Percentiles rank a stretch among this genome's conserved stretches.
phyloP scores from a whole-genome alignment of 768 basidiomycete species.

The Mycena rebaudengoi region DNA sequence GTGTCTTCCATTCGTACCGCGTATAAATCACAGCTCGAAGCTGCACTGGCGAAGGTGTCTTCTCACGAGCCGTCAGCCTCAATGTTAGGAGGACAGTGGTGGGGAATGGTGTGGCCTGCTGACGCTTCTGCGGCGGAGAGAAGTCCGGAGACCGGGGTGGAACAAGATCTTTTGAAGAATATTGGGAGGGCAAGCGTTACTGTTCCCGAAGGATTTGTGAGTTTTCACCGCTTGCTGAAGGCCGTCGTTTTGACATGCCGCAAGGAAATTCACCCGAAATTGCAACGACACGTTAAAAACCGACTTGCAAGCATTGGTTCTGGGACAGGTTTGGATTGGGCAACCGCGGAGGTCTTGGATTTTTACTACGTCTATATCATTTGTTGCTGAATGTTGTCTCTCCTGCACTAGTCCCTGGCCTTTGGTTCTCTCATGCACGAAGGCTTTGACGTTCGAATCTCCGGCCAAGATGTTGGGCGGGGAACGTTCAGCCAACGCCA shows the following conservation, averaged over 20 bases:
- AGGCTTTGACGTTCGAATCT: slow-evolving; percentile 86
- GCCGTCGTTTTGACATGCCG: neutral
- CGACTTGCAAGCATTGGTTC: slow-evolving; percentile 74
- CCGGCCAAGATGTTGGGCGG: slow-evolving; percentile 92
- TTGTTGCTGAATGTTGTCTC: neutral
- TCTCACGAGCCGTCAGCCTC: slow-evolving; percentile 57
- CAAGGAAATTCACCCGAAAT: slow-evolving; percentile 83
- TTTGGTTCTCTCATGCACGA: slow-evolving; percentile 88
- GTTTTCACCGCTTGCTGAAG: slow-evolving; percentile 34
- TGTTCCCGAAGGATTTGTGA: slow-evolving; percentile 68
- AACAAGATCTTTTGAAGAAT: slow-evolving; percentile 54
- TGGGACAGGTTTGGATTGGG: slow-evolving; percentile 85
- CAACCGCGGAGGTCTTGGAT: slow-evolving; percentile 79
- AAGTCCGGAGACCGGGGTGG: slow-evolving; percentile 75
- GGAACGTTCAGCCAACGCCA: slow-evolving; percentile 81
- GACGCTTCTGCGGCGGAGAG: slow-evolving; percentile 54
- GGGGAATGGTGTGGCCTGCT: slow-evolving; percentile 69
- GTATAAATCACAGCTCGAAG: slow-evolving; percentile 72
- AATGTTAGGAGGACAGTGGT: slow-evolving; percentile 79
- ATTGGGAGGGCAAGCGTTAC: slow-evolving; percentile 77
- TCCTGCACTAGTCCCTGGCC: slow-evolving; percentile 70
- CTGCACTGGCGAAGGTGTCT: slow-evolving; percentile 60
- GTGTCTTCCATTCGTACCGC: slow-evolving; percentile 59
- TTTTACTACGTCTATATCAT: neutral
- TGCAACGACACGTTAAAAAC: slow-evolving; percentile 82